These are phyloP conservation scores for Populus deltoides DNA, from an alignment of 345 rosid species.

Conservation along the genomic window DNA sequence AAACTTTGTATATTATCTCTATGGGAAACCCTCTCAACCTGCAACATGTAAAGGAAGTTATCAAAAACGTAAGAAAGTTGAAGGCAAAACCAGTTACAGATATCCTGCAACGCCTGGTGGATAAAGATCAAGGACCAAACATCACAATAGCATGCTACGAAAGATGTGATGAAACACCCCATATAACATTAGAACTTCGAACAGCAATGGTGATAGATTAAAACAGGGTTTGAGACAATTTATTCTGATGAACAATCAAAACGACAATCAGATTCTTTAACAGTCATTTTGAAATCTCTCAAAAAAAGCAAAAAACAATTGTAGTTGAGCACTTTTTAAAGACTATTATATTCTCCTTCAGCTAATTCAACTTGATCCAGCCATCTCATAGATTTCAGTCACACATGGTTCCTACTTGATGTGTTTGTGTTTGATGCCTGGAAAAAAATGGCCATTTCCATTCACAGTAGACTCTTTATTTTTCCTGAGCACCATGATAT, in stretches of 20 bases:
- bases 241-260: not conserved
- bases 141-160: not conserved
- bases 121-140: not conserved
- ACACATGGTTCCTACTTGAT: not conserved
- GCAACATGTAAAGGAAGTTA: constrained; percentile 21
- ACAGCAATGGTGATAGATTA: not conserved
- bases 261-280: not conserved
- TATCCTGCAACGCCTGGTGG: not conserved
- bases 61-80: constrained; percentile 9
- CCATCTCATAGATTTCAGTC: not conserved
- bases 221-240: not conserved
- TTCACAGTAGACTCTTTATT: not conserved
- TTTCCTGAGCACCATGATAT: not conserved
- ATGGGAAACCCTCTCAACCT: constrained; percentile 96
- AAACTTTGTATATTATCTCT: constrained; percentile 77
- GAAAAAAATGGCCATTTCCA: not conserved
- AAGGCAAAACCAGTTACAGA: not conserved
- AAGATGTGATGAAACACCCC: not conserved
- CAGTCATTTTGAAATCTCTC: not conserved
- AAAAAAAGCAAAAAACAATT: not conserved
- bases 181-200: not conserved
- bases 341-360: too few relatives aligned
- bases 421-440: not conserved
- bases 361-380: not conserved
- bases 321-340: not conserved